Conservation (phyloP, 2,329 filamentous ascomycete genomes). For the Fusarium subtropicale region DNA sequence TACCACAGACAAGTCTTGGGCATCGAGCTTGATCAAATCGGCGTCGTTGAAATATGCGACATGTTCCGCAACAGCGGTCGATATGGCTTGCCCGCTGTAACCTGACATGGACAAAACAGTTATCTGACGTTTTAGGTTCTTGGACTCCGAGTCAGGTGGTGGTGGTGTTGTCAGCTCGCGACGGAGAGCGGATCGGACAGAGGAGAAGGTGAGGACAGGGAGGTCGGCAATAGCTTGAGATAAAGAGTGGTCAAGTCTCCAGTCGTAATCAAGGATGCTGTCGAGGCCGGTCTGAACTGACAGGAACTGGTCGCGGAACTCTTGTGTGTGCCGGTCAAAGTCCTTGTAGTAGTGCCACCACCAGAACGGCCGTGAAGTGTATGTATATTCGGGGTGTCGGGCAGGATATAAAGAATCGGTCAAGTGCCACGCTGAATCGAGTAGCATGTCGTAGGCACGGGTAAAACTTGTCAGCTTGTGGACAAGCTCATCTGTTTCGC, state of each 20-base stretch:
- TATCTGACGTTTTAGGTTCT: constrained; percentile 53
- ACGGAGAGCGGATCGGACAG: constrained; percentile 46
- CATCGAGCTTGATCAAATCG: constrained; percentile 75
- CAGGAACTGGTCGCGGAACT: constrained; percentile 49
- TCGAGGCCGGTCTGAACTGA: constrained; percentile 45
- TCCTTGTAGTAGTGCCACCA: constrained; percentile 56
- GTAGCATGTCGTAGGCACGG: constrained; percentile 51
- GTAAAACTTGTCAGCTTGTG: constrained; percentile 38
- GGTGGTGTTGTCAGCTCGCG: constrained; percentile 48
- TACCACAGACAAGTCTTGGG: constrained; percentile 76
- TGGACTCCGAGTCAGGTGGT: constrained; percentile 49
- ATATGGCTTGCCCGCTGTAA: constrained; percentile 54
- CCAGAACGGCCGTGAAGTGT: constrained; percentile 54
- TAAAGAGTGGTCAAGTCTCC: constrained; percentile 50
- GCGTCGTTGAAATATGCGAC: constrained; percentile 71
- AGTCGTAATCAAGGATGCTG: constrained; percentile 48
- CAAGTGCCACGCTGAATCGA: constrained; percentile 54
- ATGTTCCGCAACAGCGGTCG: constrained; percentile 67
- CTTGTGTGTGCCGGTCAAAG: constrained; percentile 47
- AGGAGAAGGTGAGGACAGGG: constrained; percentile 50
- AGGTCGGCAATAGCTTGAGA: constrained; percentile 53
- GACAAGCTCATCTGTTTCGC: constrained; percentile 23
- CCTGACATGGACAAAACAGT: constrained; percentile 54
- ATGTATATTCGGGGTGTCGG: constrained; percentile 51
- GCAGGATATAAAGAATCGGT: constrained; percentile 51